Evolutionary conservation across 2,329 filamentous ascomycete species (phyloP), one percentile per base, ranked within the genome.

Genomic region (Trematosphaeria pertusa): DNA sequence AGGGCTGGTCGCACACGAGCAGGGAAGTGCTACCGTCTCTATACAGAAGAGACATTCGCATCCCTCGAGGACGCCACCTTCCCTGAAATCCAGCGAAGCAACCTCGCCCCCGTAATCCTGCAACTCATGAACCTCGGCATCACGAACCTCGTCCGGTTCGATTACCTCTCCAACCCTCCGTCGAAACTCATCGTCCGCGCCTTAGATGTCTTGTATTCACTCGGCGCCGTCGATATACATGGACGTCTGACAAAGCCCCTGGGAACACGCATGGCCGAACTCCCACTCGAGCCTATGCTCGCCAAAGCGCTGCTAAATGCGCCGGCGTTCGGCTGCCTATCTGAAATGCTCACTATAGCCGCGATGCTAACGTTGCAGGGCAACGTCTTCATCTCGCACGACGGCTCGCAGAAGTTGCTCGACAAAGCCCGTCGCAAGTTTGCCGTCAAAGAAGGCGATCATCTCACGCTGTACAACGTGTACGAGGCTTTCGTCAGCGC

Each of bases 261-360:
- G n/a, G 94, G 94, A 1, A 79, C 84, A 50, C 83, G 90, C 33
- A 97, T 97, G 91, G 93, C 94, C 0, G 93, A 97, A 69, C 78
- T 99, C 33, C 88, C 92, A 0, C 84, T 97, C 6, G 91, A 96
- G 59, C 94, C 94, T 0, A 97, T 97, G 91, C 94, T 97, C 82
- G 90, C 88, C 5, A 95, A 93, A 73, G 89, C 88, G 0, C 78
- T 97, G 4, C 83, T 97, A 7, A 84, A 86, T 14, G 88, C 92
- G 0, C 76, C 84, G 4, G 78, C 81, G 0, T 95, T 96, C 72
- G 81, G 80, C 28, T 97, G 92, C 58, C 75, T 96, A 10, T 87
- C 84, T 65, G 93, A 97, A 71, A 88, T 97, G 41, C 80, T 97
- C 19, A 91, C 87, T 2, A 96, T 97, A 55, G 91, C 93, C 5